Conservation (phyloP, 2,329 filamentous ascomycete genomes). For the Fusarium incarnatum region DNA sequence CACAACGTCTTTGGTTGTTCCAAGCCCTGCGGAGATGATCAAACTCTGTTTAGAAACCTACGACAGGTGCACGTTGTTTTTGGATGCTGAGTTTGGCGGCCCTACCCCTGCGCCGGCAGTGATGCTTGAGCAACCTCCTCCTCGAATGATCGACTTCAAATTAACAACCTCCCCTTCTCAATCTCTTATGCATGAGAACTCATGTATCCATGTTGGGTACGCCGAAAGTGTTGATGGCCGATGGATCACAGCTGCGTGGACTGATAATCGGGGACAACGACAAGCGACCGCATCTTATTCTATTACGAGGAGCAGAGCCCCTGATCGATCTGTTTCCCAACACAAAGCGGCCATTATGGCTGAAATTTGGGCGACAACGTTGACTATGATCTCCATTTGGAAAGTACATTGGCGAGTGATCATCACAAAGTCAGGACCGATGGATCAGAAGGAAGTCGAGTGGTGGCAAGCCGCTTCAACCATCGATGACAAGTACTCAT, state of each 20-base stretch:
- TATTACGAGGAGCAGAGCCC: constrained; percentile 67
- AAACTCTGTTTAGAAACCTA: constrained; percentile 80
- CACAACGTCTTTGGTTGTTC: constrained; percentile 70
- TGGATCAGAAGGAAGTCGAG: constrained; percentile 74
- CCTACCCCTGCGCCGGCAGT: constrained; percentile 75
- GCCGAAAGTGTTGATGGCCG: constrained; percentile 78
- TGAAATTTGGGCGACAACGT: constrained; percentile 83
- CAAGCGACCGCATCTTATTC: constrained; percentile 81
- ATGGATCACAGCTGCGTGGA: constrained; percentile 86
- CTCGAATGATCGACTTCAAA: constrained; percentile 81
- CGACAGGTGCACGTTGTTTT: constrained; percentile 73
- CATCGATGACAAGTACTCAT: constrained; percentile 61
- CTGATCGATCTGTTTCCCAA: constrained; percentile 61
- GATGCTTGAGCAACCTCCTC: constrained; percentile 75
- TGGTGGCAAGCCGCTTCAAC: constrained; percentile 67
- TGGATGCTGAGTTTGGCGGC: constrained; percentile 55
- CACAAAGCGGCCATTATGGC: constrained; percentile 68
- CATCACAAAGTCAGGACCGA: constrained; percentile 76
- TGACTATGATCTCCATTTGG: constrained; percentile 76
- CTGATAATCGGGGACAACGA: constrained; percentile 78
- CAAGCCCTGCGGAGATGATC: constrained; percentile 68
- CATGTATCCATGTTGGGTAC: constrained; percentile 84
- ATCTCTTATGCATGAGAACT: constrained; percentile 81
- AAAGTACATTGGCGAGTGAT: constrained; percentile 83
- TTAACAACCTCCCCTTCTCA: constrained; percentile 74